Base-by-base conservation (phyloP, 202 grass and related monocot species). In the Carex sylvatica region DNA sequence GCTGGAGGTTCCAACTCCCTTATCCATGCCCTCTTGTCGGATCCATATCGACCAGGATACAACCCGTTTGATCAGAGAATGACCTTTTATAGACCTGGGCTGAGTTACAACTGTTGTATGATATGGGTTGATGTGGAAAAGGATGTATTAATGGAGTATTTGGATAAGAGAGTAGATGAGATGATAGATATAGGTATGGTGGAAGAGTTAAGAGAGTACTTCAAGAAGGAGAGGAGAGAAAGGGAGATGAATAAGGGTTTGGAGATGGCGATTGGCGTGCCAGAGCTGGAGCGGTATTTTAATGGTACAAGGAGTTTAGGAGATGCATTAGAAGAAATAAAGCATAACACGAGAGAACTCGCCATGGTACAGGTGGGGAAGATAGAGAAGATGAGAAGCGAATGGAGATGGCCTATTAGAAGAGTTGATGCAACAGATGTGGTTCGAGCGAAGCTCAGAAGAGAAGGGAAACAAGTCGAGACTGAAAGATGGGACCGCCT, bases 1-100 rank as follows among this genome's bases (percentile, higher is more conserved):
- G 92, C 95, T 14, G 95, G 95, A 23, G 95, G 95, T 0, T 98
- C 95, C 61, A 98, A 98, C 86, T 98, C 95, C 6, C 90, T 94
- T 84, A 23, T 98, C 73, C 92, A 98, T 88, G 90, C 92, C 16
- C 79, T 93, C 46, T 84, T 97, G 61, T 86, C 87, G 19, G 15
- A 83, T 20, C 73, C 26, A 20, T 70, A 64, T 65, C 22, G n/a
- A 62, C 82, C 85, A 13, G 72, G 60, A 36, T 19, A 23, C 33
- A 87, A 94, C 72, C 90, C 88, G 18, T 87, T 89, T 77, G 44
- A 60, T 28, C 71, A 64, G 0, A 54, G 49, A 19, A 55, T 44
- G 23, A 74, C 6, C 3, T 55, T 20, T 16, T 73, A 88, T 80
- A 54, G 71, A 72, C 87, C 80, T 33, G 61, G 60, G 79, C 74